Percentiles rank a stretch among this genome's conserved stretches.
phyloP scores from a whole-genome alignment of 306 rosid genomes.

The Rosa multiflora region DNA sequence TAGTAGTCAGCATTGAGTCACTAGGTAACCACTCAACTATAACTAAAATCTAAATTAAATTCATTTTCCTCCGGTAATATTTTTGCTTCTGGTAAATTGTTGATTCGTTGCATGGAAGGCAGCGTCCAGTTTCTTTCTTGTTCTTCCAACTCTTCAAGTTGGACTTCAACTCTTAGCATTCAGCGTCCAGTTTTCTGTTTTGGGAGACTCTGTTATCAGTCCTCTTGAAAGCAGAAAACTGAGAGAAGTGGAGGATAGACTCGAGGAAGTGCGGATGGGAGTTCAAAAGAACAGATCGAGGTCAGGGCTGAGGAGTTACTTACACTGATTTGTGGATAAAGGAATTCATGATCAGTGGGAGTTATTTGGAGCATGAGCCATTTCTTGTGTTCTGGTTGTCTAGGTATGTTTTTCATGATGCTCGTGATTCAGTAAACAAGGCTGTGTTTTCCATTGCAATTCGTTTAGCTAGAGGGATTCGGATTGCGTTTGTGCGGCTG shows the following conservation, averaged over 20 bases:
- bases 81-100: too few relatives aligned
- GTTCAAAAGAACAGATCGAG: neutral
- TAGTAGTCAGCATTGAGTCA: too few relatives aligned
- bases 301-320: neutral
- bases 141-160: too few relatives aligned
- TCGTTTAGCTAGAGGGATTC: constrained; percentile 47
- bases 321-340: constrained; percentile 13
- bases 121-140: too few relatives aligned
- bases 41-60: too few relatives aligned
- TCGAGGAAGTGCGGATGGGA: neutral
- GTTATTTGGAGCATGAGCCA: constrained; percentile 56
- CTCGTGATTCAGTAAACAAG: neutral
- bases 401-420: constrained; percentile 29
- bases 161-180: too few relatives aligned
- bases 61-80: too few relatives aligned
- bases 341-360: constrained; percentile 28
- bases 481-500: constrained; percentile 49
- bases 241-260: neutral
- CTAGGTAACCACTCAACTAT: too few relatives aligned
- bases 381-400: constrained; percentile 57
- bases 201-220: too few relatives aligned
- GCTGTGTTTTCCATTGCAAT: constrained; percentile 39
- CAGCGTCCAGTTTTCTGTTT: too few relatives aligned
- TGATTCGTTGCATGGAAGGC: too few relatives aligned
- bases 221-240: neutral